Base-by-base conservation (phyloP, 2,329 filamentous ascomycete genomes). In the Fusarium setosum region DNA sequence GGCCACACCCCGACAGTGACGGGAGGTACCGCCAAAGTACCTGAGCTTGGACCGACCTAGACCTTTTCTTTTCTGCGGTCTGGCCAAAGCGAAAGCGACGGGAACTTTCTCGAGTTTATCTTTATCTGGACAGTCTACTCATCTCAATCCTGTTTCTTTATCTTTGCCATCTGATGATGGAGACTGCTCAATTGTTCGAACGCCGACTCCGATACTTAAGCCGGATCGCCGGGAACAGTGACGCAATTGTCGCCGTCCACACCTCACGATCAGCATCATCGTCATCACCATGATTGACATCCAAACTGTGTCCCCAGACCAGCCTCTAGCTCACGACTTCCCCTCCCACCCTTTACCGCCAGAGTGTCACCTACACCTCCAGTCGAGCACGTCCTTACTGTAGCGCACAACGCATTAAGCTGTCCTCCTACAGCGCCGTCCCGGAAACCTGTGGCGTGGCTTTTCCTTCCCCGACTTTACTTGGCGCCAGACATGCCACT, bases 241-340 rank as follows among this genome's bases (percentile, higher is more conserved):
- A 67, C 64, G 63, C 64, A 67, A 65, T 57, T 65, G 63, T 54
- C 13, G 38, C 55, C 63, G 11, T 67, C 50, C 49, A 49, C 59
- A 56, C 65, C 40, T 35, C 21, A 58, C 41, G 62, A 67, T 67
- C 63, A 59, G 55, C 63, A 63, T 60, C 60, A 62, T 65, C 61
- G 64, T 67, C 64, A 67, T 58, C 35, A 18, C 44, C 56, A 42
- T 68, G 60, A 40, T 50, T 56, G 34, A 21, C 35, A 37, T 21
- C 59, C 48, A 61, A n/a, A 48, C 57, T 40, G 18, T 13, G 32
- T 49, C 18, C 41, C 49, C 24, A 29, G 55, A 49, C 37, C 34
- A 32, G 44, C n/a, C 57, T 65, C 29, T 54, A 40, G 26, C 51
- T 48, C 24, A 38, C 35, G 7, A 42, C 20, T 24, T 26, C 35